Conservation (phyloP, 805 yeast genomes). For the Zygoascus ofunaensis region DNA sequence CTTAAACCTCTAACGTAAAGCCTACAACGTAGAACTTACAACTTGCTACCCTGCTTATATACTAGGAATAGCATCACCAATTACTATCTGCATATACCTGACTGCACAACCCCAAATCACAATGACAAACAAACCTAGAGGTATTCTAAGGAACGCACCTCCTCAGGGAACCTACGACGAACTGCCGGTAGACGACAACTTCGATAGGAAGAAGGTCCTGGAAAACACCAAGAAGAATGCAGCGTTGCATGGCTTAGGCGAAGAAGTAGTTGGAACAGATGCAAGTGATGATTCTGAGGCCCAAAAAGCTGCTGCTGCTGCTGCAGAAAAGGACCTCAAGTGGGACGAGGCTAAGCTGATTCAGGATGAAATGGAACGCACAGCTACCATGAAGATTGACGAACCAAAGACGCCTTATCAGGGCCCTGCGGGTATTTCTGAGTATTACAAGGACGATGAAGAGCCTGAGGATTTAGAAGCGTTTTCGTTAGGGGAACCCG, state of each 20-base stretch:
- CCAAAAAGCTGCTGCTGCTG: not conserved
- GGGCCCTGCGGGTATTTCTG: slow-evolving; percentile 72
- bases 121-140: slow-evolving; percentile 10
- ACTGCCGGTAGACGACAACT: slow-evolving; percentile 4
- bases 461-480: slow-evolving; percentile 23
- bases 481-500: slow-evolving; percentile 27
- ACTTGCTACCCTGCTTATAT: too few relatives aligned
- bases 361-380: slow-evolving; percentile 62
- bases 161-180: slow-evolving; percentile 10
- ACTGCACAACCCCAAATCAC: too few relatives aligned
- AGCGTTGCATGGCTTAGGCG: slow-evolving; percentile 21
- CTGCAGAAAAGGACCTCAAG: slow-evolving; percentile 32
- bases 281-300: slow-evolving; percentile 17
- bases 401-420: slow-evolving; percentile 96
- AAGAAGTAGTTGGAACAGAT: slow-evolving; percentile 13
- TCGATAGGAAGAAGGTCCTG: slow-evolving; percentile 58
- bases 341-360: slow-evolving; percentile 82
- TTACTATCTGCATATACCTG: too few relatives aligned
- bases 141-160: slow-evolving; percentile 21
- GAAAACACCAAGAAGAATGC: slow-evolving; percentile 75
- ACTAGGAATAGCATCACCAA: too few relatives aligned
- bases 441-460: slow-evolving; percentile 59
- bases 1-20: too few relatives aligned
- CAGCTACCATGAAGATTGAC: slow-evolving; percentile 73
- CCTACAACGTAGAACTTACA: too few relatives aligned